Conservation (phyloP, 805 yeast genomes). For the Tetrapisispora nanseiensis region DNA sequence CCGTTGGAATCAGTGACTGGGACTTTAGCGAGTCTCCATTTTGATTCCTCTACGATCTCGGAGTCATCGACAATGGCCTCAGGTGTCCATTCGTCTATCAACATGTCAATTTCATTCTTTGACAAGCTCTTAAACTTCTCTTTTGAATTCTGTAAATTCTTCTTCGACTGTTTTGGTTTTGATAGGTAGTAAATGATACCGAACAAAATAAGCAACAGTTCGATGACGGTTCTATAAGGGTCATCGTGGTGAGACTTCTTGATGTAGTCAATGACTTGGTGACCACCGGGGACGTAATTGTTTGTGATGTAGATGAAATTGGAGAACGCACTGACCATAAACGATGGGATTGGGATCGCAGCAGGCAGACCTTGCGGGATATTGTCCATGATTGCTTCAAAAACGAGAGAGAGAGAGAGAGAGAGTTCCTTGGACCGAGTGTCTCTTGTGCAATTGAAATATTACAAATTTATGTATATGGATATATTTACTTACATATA, state of each 20-base stretch:
- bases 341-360: slow-evolving; percentile 24
- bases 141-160: slow-evolving; percentile 1
- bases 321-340: slow-evolving; percentile 17
- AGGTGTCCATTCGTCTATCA: slow-evolving; percentile 88
- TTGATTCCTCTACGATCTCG: slow-evolving; percentile 18
- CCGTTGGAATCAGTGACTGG: slow-evolving; percentile 57
- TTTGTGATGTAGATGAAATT: slow-evolving; percentile 8
- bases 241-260: slow-evolving; percentile 84
- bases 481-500: too few relatives aligned
- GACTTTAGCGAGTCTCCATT: slow-evolving; percentile 51
- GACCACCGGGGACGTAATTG: slow-evolving; percentile 27
- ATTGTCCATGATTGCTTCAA: slow-evolving; percentile 12
- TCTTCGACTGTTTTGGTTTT: slow-evolving; percentile 53
- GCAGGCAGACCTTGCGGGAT: slow-evolving; percentile 21
- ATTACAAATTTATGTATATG: too few relatives aligned
- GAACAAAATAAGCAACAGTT: slow-evolving; percentile 62
- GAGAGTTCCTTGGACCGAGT: too few relatives aligned
- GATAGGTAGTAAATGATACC: slow-evolving; percentile 70
- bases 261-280: slow-evolving; percentile 52
- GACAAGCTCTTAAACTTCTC: slow-evolving; percentile 28
- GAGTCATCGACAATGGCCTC: slow-evolving; percentile 63
- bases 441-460: too few relatives aligned
- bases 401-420: too few relatives aligned
- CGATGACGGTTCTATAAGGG: slow-evolving; percentile 82
- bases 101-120: slow-evolving; percentile 61